phyloP scores from a whole-genome alignment of 768 basidiomycete species.

The Russula virescens region DNA sequence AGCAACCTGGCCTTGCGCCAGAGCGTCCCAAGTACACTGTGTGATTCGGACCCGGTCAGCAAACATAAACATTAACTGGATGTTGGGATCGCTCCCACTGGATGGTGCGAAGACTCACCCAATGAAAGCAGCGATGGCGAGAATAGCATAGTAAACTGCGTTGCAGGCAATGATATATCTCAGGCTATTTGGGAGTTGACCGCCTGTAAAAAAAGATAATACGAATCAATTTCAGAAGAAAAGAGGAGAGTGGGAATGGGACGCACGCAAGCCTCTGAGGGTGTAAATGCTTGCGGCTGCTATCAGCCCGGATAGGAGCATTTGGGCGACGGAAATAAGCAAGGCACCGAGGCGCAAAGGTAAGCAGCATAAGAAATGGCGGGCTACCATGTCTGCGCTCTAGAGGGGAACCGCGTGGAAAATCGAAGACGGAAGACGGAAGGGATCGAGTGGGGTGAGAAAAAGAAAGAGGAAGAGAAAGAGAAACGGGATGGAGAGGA shows the following conservation, averaged over 20 bases:
- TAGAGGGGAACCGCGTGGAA: background rate
- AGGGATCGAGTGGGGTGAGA: background rate
- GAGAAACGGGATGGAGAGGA: too few species aligned
- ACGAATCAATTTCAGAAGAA: background rate
- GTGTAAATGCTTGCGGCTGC: conserved; percentile 12
- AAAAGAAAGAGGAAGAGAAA: too few species aligned
- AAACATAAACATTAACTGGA: background rate
- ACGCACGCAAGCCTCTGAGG: conserved; percentile 15
- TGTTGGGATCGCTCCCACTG: too few species aligned
- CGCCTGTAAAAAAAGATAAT: background rate
- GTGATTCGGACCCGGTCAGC: background rate
- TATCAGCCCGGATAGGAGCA: conserved; percentile 4
- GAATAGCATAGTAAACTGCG: background rate
- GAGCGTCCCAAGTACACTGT: conserved; percentile 20
- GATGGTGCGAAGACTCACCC: conserved; percentile 10
- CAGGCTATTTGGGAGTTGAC: background rate
- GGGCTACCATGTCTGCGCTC: conserved; percentile 11
- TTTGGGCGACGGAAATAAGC: conserved; percentile 18
- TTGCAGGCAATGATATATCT: background rate
- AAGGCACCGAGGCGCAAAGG: conserved; percentile 24
- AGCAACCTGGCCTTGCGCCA: conserved; percentile 16
- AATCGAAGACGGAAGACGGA: background rate
- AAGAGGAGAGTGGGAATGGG: too few species aligned
- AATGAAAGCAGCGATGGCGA: conserved; percentile 11
- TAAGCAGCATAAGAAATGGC: conserved; percentile 21